phyloP scores from a whole-genome alignment of 345 rosid species.

The Murraya paniculata region DNA sequence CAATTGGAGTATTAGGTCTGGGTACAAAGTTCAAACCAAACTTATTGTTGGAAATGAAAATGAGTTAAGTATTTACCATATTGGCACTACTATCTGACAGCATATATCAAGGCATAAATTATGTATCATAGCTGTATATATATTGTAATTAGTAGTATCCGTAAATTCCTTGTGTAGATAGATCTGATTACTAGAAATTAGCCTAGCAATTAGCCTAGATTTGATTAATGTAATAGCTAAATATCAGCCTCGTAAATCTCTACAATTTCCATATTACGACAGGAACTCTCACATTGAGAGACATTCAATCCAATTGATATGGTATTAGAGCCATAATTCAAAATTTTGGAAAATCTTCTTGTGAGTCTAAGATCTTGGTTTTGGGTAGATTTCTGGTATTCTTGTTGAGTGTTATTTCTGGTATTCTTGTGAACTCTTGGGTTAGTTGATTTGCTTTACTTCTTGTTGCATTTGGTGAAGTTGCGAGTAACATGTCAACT shows the following conservation, averaged over 20 bases:
- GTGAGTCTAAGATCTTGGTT: no score
- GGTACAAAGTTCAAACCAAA: not conserved
- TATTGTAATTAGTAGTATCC: no score
- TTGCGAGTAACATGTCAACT: not conserved
- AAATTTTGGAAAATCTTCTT: not conserved
- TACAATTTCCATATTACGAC: not conserved
- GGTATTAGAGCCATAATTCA: not conserved
- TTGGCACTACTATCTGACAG: not conserved
- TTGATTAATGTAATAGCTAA: not conserved
- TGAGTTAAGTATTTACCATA: not conserved
- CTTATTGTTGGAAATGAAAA: not conserved
- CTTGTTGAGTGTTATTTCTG: no score
- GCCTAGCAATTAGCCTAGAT: no score
- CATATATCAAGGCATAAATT: no score
- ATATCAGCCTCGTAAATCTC: not conserved
- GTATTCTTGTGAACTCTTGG: no score
- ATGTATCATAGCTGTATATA: no score
- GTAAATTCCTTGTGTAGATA: no score
- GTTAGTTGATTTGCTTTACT: not conserved
- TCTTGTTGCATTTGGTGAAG: not conserved
- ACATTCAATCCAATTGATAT: not conserved
- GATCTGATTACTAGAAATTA: no score
- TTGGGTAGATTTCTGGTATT: no score
- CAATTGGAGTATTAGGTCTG: not conserved
- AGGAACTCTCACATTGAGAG: not conserved